These are phyloP conservation scores for Calonectria ilicicola DNA, from an alignment of 2,329 filamentous ascomycete genomes.

Conservation along the genomic window DNA sequence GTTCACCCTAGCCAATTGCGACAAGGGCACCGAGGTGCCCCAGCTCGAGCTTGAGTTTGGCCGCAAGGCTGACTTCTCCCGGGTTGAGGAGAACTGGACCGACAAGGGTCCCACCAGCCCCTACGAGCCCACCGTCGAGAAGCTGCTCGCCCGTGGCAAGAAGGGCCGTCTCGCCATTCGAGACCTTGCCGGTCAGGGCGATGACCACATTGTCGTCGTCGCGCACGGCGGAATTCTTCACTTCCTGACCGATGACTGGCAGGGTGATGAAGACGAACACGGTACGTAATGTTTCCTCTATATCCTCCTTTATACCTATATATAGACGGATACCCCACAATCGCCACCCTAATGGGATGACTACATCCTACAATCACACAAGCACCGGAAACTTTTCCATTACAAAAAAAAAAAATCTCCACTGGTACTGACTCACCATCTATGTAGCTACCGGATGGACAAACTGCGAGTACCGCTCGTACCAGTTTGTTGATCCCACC, in stretches of 20 bases:
- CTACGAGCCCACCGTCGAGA: constrained; percentile 61
- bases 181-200: constrained; percentile 58
- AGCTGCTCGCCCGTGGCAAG: constrained; percentile 71
- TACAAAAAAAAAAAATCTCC: not conserved
- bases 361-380: not conserved
- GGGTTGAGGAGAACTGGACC: constrained; percentile 78
- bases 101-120: constrained; percentile 64
- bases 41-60: constrained; percentile 72
- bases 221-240: constrained; percentile 88
- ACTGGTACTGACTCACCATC: constrained; percentile 22
- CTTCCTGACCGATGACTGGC: constrained; percentile 86
- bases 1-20: constrained; percentile 79
- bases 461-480: constrained; percentile 80
- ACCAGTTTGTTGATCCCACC: constrained; percentile 68
- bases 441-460: constrained; percentile 75
- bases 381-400: not conserved
- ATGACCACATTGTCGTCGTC: constrained; percentile 79
- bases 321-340: constrained; percentile 9
- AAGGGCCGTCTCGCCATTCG: constrained; percentile 70
- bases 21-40: constrained; percentile 73
- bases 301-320: constrained; percentile 3
- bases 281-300: constrained; percentile 48
- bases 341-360: not conserved
- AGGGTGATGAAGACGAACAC: constrained; percentile 61
- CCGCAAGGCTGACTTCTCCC: constrained; percentile 70